Evolutionary conservation across 768 basidiomycete genomes (phyloP).

Genomic region (Amanita muscaria): DNA sequence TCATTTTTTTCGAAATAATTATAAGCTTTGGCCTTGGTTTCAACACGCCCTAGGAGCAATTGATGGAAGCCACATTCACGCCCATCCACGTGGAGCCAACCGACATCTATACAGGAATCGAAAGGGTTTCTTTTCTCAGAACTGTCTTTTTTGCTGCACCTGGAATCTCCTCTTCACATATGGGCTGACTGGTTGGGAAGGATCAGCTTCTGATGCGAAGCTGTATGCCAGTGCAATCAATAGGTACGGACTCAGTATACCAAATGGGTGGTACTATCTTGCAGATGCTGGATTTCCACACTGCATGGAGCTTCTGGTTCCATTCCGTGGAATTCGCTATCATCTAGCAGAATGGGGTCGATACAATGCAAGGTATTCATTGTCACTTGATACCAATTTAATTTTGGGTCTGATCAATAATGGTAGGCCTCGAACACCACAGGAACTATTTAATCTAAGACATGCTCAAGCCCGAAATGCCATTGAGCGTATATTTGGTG

Average conservation of each 20-base stretch:
- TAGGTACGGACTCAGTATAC: slow-evolving; percentile 19
- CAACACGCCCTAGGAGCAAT: slow-evolving; percentile 17
- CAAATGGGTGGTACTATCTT: slow-evolving; percentile 24
- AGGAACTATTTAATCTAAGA: slow-evolving; percentile 20
- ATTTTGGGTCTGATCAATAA: no score
- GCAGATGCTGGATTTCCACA: no score
- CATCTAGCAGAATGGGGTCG: slow-evolving; percentile 29
- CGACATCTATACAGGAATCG: slow-evolving; percentile 1
- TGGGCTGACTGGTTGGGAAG: slow-evolving; percentile 23
- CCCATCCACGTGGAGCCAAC: neutral
- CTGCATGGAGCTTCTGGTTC: slow-evolving; percentile 28
- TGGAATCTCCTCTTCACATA: slow-evolving; percentile 19
- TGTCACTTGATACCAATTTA: neutral
- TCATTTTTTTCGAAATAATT: slow-evolving; percentile 8
- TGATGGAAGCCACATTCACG: slow-evolving; percentile 4
- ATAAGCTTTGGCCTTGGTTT: slow-evolving; percentile 21
- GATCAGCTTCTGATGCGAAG: slow-evolving; percentile 17
- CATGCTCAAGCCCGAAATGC: slow-evolving; percentile 16
- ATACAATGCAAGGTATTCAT: slow-evolving; percentile 12
- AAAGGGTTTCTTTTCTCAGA: no score
- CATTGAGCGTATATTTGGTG: no score
- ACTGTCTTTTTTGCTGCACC: no score
- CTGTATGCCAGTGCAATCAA: slow-evolving; percentile 17
- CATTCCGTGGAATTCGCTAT: slow-evolving; percentile 27
- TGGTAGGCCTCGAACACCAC: slow-evolving; percentile 14